These are phyloP conservation scores for Amanita muscaria DNA, from an alignment of 768 basidiomycete species.

Conservation along the genomic window DNA sequence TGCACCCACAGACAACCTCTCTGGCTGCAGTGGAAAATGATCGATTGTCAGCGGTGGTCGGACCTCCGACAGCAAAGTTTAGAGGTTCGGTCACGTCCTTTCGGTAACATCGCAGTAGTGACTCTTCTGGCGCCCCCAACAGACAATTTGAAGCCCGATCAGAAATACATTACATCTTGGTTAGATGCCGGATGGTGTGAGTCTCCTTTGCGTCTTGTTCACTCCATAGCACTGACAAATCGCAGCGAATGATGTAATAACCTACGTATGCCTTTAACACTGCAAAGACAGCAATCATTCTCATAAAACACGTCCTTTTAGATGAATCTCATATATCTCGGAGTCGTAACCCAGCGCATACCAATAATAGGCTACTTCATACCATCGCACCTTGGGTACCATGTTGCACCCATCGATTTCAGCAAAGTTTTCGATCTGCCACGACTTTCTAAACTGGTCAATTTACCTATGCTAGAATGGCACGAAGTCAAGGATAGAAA, in stretches of 20 bases:
- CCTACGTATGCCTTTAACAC: slow-evolving; percentile 42
- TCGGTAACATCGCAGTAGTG: too few relatives aligned
- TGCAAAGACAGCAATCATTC: background rate
- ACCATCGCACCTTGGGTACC: slow-evolving; percentile 44
- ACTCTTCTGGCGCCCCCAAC: too few relatives aligned
- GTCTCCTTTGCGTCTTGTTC: slow-evolving; percentile 17
- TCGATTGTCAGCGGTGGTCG: slow-evolving; percentile 22
- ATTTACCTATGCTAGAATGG: slow-evolving; percentile 52
- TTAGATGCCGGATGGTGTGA: slow-evolving; percentile 68
- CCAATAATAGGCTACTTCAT: slow-evolving; percentile 52
- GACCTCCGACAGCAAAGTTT: slow-evolving; percentile 48
- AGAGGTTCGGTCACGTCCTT: slow-evolving; percentile 32
- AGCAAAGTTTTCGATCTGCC: slow-evolving; percentile 55
- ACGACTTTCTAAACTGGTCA: slow-evolving; percentile 34
- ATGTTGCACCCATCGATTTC: slow-evolving; percentile 46
- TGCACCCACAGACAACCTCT: background rate
- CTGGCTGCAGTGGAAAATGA: background rate
- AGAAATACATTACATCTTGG: slow-evolving; percentile 67
- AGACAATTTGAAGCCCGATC: slow-evolving; percentile 58
- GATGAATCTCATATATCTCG: slow-evolving; percentile 54
- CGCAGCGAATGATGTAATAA: slow-evolving; percentile 72
- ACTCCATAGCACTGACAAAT: background rate
- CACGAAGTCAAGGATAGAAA: slow-evolving; percentile 45
- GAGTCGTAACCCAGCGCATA: slow-evolving; percentile 46
- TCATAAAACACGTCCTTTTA: slow-evolving; percentile 12